These are phyloP conservation scores for Chrysopogon serrulatus DNA, from an alignment of 176 grass and related monocot genomes.

Conservation along the genomic window DNA sequence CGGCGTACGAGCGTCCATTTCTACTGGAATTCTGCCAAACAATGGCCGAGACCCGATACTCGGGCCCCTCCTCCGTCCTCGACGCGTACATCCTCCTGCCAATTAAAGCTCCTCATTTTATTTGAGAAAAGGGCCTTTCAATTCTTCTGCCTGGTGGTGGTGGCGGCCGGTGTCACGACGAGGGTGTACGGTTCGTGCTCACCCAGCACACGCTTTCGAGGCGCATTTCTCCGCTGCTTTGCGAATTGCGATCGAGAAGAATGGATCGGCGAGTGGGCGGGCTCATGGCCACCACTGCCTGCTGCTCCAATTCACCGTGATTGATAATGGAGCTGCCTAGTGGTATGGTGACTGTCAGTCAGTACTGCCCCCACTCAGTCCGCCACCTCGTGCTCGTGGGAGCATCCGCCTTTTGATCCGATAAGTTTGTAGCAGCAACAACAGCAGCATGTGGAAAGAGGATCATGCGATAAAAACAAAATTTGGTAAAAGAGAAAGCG, in stretches of 20 bases:
- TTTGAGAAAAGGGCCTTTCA: neutral
- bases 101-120: neutral
- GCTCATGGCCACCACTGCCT: constrained; percentile 3
- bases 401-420: constrained; percentile 19
- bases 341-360: constrained; percentile 19
- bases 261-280: constrained; percentile 13
- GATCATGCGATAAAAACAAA: neutral
- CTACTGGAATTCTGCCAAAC: neutral
- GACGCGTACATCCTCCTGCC: neutral
- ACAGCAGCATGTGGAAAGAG: neutral
- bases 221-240: neutral
- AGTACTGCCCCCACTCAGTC: constrained; percentile 29
- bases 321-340: neutral
- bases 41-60: neutral
- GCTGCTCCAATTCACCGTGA: neutral
- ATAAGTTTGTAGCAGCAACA: neutral
- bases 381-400: neutral
- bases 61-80: neutral
- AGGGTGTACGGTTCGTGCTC: neutral
- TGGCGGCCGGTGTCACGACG: neutral
- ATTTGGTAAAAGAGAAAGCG: neutral
- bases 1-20: neutral
- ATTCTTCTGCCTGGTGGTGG: neutral
- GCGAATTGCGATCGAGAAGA: neutral
- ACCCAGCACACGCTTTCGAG: neutral